Percentiles rank a stretch among this genome's conserved stretches.
Conservation (phyloP, 805 yeast genomes). For the Kregervanrija pseudodelftensis region DNA sequence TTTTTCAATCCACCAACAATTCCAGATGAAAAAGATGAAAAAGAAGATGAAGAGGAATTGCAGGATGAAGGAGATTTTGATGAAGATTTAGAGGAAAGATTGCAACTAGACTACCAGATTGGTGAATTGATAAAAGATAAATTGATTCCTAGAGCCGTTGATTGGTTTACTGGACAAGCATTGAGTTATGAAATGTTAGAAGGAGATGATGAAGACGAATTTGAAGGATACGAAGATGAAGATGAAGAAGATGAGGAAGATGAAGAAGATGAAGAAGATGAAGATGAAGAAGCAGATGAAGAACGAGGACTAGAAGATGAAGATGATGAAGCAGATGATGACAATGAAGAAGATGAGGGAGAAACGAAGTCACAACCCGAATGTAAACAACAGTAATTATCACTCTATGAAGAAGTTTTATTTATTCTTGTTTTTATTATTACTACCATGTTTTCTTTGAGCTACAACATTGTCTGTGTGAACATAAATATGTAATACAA, state of each 20-base stretch:
- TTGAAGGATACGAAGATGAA: slow-evolving; percentile 50
- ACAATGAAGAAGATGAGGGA: slow-evolving; percentile 34
- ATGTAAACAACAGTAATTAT: slow-evolving; percentile 57
- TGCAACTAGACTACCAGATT: slow-evolving; percentile 88
- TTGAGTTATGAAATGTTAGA: slow-evolving; percentile 57
- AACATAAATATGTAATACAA: too few species aligned
- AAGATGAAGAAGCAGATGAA: slow-evolving; percentile 52
- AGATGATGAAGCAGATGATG: slow-evolving; percentile 58
- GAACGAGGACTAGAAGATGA: slow-evolving; percentile 56
- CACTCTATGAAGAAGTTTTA: neutral
- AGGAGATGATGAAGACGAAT: slow-evolving; percentile 54
- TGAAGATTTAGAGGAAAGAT: slow-evolving; percentile 70
- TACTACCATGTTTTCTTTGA: too few species aligned
- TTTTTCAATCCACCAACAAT: slow-evolving; percentile 92
- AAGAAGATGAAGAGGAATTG: slow-evolving; percentile 43
- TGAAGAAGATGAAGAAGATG: slow-evolving; percentile 53
- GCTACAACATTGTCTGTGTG: too few species aligned
- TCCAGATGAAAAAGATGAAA: slow-evolving; percentile 45
- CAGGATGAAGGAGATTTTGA: slow-evolving; percentile 43
- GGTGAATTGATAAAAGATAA: slow-evolving; percentile 97
- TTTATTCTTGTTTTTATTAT: too few species aligned
- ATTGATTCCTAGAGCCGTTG: slow-evolving; percentile 91
- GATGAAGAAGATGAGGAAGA: slow-evolving; percentile 49
- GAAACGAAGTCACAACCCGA: slow-evolving; percentile 64
- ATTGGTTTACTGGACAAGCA: slow-evolving; percentile 98